Evolutionary conservation across 2,329 filamentous ascomycete genomes (phyloP).

Genomic region (Biscogniauxia sp.): DNA sequence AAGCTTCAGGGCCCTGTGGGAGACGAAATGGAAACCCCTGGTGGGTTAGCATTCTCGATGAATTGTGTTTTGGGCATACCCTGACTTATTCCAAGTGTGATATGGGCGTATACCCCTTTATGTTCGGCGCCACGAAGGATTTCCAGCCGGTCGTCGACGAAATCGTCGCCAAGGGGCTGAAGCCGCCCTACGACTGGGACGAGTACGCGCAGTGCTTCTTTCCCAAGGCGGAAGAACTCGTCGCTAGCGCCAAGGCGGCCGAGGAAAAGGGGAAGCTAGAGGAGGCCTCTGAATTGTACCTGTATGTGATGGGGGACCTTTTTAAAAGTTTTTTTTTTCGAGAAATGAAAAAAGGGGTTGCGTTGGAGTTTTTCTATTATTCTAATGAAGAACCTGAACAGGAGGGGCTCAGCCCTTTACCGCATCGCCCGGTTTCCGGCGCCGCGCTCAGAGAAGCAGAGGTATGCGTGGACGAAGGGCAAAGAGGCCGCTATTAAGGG

Average conservation of each 20-base stretch:
- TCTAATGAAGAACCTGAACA: conserved; percentile 4
- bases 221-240: conserved; percentile 30
- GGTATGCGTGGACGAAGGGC: conserved; percentile 27
- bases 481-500: conserved; percentile 32
- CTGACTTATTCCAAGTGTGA: conserved; percentile 22
- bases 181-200: conserved; percentile 34
- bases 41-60: conserved; percentile 11
- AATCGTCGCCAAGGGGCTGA: conserved; percentile 31
- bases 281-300: conserved; percentile 32
- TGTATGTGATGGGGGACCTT: conserved; percentile 25
- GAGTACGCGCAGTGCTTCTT: conserved; percentile 36
- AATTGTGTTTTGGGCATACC: background rate
- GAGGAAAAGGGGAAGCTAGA: conserved; percentile 22
- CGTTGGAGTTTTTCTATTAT: background rate
- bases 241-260: conserved; percentile 16
- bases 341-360: too few species aligned
- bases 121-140: conserved; percentile 31
- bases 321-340: too few species aligned
- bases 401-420: conserved; percentile 33
- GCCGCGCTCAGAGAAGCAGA: conserved; percentile 30
- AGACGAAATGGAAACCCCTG: conserved; percentile 30
- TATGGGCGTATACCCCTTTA: conserved; percentile 37
- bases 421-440: conserved; percentile 36
- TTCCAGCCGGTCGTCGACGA: conserved; percentile 33
- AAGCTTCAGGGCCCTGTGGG: conserved; percentile 30